Evolutionary conservation across 441 rosid genomes (phyloP), one percentile per base, ranked within the genome.

Genomic region (Gossypium schwendimanii): DNA sequence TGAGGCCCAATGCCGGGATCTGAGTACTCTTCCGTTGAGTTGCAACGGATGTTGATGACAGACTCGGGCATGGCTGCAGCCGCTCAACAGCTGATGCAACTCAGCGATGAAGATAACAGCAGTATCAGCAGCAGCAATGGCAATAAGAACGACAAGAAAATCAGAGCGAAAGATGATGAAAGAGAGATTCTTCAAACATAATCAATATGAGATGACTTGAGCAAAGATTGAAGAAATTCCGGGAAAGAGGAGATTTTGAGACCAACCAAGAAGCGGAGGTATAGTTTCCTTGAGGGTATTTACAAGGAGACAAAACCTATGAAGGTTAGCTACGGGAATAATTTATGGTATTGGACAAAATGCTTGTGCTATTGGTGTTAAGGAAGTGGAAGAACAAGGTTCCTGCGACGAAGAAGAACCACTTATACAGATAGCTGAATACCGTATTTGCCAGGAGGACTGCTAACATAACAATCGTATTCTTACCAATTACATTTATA

Each of bases 371-470:
- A 11, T 84, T 82, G 83, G 77, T 63, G 74, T 76, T 24, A 74
- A 77, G 53, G 83, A 73, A 69, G 79, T 59, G 21, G 77, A 63
- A 3, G 83, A 83, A 15, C 68, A 78, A 55, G 61, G 63, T 50
- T 73, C 61, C 3, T 73, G 75, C 39, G 74, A 77, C 44, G 75
- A 78, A 33, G 90, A 84, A 74, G 83, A 84, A 28, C 92, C 91
- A 52, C 87, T 89, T 76, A 83, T 89, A 60, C 92, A 86, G 71
- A 77, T 66, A 33, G 86, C 85, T 49, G 94, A 89, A 73, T 89
- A 92, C 50, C 91, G 94, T 63, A 89, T 88, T 41, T 89, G 94
- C 77, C 92, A 89, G 80, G 92, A 88, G 80, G 94, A 89, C 39
- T 6, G 39, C 39, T 6, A 33, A 33, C 39, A 33, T 6, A 6